Base-by-base conservation (phyloP, 108 stramenopile genomes). In the Craspedostauros australis region DNA sequence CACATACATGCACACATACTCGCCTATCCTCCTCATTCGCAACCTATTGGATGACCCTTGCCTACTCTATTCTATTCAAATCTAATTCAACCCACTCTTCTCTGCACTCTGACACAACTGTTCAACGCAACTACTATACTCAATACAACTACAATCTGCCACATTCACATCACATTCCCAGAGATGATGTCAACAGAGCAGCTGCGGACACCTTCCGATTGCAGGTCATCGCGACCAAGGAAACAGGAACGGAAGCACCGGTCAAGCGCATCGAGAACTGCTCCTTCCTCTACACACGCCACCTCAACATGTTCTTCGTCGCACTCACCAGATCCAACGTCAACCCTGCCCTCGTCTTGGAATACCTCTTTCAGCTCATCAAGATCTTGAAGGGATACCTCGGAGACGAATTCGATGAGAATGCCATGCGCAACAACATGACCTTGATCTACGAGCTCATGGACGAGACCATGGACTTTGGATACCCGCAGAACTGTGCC, bases 391-490 rank as follows among this genome's bases (percentile, higher is more conserved):
- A 96, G 59, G 95, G 94, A 26, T 99, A 99, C 72, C 86, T 99
- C 22, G 96, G 96, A 12, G 92, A 95, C 45, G 88, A 96, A 20
- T 98, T 99, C 64, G 94, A 96, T 50, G 97, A 98, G 61, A 91
- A 84, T 57, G 72, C 85, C 28, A 84, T 99, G 73, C 68, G 94
- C 34, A 95, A 95, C 68, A 98, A 97, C 73, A 95, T 99, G 89
- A 98, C 99, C 11, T 69, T 99, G 24, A 88, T 99, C 57, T 98
- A 98, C 50, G 99, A 99, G 77, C 80, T 99, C 39, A 89, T 99
- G 79, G 99, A 99, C 46, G 95, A 97, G 60, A 94, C 95, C 9
- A 96, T 98, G 88, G 97, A 98, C 75, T 98, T 94, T 79, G 96
- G 98, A 20, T 97, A 98, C 62, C 98, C 98, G 16, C 98, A 99